These are phyloP conservation scores for Aspergillus conjunctus DNA, from an alignment of 495 filamentous ascomycete genomes.

Conservation along the genomic window DNA sequence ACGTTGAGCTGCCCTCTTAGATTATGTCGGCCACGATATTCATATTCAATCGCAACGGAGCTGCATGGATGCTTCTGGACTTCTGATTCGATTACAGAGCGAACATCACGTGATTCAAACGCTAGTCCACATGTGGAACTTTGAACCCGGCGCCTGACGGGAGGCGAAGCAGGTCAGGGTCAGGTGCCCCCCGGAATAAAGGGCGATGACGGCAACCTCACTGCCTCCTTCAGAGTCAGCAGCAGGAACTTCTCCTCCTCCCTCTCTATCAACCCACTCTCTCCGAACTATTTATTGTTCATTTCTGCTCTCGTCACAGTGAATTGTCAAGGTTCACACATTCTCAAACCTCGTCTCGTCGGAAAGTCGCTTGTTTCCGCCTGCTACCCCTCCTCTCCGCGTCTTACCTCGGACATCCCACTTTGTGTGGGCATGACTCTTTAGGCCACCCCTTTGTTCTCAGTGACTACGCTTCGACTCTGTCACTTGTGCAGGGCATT, in stretches of 20 bases:
- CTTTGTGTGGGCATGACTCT: constrained; percentile 25
- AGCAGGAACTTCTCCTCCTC: constrained; percentile 12
- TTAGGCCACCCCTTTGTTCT: constrained; percentile 12
- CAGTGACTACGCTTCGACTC: background rate
- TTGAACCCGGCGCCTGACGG: constrained; percentile 8
- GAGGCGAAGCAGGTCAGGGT: constrained; percentile 19
- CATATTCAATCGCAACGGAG: no score
- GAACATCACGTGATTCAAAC: background rate
- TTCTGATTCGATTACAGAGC: background rate
- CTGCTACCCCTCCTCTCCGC: constrained; percentile 23
- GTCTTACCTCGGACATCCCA: constrained; percentile 24
- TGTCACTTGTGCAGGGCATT: background rate
- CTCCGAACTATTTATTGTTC: background rate
- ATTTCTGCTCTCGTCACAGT: background rate
- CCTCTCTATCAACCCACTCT: constrained; percentile 23
- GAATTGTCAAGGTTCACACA: constrained; percentile 2
- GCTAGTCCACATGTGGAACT: constrained; percentile 1
- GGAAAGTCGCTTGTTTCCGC: constrained; percentile 9
- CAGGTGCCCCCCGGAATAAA: constrained; percentile 13
- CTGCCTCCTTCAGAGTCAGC: constrained; percentile 14
- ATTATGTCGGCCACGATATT: no score
- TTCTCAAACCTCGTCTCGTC: constrained; percentile 5
- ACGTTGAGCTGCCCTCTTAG: no score
- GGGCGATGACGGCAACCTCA: constrained; percentile 30
- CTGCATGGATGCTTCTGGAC: no score